Base-by-base conservation (phyloP, 2,329 filamentous ascomycete genomes). In the Escovopsis sp. region DNA sequence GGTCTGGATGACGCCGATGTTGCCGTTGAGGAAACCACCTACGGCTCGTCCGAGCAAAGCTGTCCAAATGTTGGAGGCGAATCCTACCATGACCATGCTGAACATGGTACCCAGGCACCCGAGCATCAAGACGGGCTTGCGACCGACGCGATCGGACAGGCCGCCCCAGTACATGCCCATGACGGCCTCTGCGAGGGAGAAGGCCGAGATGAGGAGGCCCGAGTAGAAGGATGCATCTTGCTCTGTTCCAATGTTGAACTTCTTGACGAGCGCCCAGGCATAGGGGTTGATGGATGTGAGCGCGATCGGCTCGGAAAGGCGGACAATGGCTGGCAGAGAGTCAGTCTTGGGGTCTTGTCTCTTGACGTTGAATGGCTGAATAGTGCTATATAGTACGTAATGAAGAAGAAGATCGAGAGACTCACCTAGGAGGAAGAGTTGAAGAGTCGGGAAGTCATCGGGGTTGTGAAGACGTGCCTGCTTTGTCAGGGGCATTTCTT, bases 221-320 rank as follows among this genome's bases (percentile, higher is more conserved):
- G 88, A 83, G 62, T 93, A 94, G 64, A 85, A 89, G 33, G 80
- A 93, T 47, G 85, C 84, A 75, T 88, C 76, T 63, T 75, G 67
- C 51, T 78, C 75, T 52, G 75, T 72, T 48, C 81, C 83, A 51
- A 88, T 71, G 35, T 84, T 56, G 61, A 86, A 86, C 52, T 77
- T 71, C 61, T 84, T 84, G 51, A 89, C 80, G 51, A 89, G 77
- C 46, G 82, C 74, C 82, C 83, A 93, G 46, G 85, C 85, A 61
- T 94, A 95, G 18, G 88, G 88, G 54, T 89, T 93, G 61, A 94
- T 91, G 56, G 85, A 91, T 2, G 87, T 94, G 49, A 95, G 74
- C 40, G 88, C 87, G 53, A 95, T 89, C 19, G 88, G 88, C 62
- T 95, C 88, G 42, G 87, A 85, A 51, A 95, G 77, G 48, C 88